phyloP scores from a whole-genome alignment of 306 rosid genomes.

The Vicia sativa region DNA sequence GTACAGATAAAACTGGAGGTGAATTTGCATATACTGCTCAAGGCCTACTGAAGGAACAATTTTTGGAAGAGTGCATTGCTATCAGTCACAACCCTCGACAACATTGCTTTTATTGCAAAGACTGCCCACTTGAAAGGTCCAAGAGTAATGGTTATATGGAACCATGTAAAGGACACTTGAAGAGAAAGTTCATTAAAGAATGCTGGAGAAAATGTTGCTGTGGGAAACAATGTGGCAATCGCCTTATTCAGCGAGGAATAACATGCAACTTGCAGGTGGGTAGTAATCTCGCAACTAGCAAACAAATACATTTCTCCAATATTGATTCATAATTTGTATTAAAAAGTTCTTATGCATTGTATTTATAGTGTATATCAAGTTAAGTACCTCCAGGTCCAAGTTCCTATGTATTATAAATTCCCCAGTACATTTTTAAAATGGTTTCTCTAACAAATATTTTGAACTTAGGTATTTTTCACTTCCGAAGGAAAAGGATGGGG shows the following conservation, averaged over 20 bases:
- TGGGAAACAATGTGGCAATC: conserved; percentile 77
- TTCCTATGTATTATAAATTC: conserved; percentile 1
- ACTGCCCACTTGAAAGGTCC: conserved; percentile 77
- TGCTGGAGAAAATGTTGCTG: conserved; percentile 98
- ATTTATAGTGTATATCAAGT: not conserved
- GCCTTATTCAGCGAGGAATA: conserved; percentile 88
- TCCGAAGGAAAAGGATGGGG: conserved; percentile 96
- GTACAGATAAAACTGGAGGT: conserved; percentile 65
- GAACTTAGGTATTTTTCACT: conserved; percentile 75
- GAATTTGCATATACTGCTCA: conserved; percentile 65
- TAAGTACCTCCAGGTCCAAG: not conserved
- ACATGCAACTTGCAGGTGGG: conserved; percentile 77
- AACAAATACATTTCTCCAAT: not conserved
- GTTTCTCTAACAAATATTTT: conserved; percentile 30
- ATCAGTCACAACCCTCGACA: conserved; percentile 56
- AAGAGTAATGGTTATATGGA: conserved; percentile 71
- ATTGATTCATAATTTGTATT: conserved; percentile 16
- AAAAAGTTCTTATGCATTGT: not conserved
- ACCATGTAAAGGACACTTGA: conserved; percentile 89
- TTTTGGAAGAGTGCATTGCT: conserved; percentile 70
- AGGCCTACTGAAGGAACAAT: conserved; percentile 64
- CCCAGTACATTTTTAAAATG: not conserved
- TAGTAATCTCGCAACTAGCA: conserved; percentile 25
- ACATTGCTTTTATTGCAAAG: conserved; percentile 60
- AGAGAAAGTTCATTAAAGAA: conserved; percentile 82